phyloP scores from a whole-genome alignment of 2,329 filamentous ascomycete species.

The Colletotrichum phormii region DNA sequence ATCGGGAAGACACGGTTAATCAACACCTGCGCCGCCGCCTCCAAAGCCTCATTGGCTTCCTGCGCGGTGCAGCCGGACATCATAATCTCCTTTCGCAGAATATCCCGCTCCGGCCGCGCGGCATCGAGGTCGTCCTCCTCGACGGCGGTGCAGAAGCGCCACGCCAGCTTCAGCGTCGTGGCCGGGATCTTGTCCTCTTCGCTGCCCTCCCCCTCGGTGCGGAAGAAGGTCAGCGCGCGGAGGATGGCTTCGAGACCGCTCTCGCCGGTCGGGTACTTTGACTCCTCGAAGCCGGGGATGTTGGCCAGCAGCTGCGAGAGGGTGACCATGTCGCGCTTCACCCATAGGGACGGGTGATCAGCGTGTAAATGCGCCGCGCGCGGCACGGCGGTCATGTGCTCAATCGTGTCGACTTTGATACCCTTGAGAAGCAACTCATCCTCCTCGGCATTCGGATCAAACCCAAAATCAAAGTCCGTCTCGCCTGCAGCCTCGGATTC shows the following conservation, averaged over 20 bases:
- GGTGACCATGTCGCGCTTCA: conserved; percentile 25
- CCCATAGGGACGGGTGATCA: conserved; percentile 27
- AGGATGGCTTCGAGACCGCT: conserved; percentile 15
- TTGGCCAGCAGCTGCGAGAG: conserved; percentile 5
- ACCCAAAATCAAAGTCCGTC: conserved; percentile 33
- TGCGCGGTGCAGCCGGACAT: conserved; percentile 14
- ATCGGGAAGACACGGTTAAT: conserved; percentile 28
- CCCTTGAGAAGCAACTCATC: conserved; percentile 31
- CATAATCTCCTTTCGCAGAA: conserved; percentile 23
- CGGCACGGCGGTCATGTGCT: conserved; percentile 26
- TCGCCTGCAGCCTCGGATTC: conserved; percentile 34
- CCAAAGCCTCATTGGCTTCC: conserved; percentile 33
- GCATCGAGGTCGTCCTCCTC: conserved; percentile 30
- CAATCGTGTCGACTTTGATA: conserved; percentile 26
- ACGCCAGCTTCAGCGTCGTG: conserved; percentile 33
- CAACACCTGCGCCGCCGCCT: conserved; percentile 31
- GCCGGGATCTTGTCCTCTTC: conserved; percentile 13
- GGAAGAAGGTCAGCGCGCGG: conserved; percentile 33
- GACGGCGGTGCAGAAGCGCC: conserved; percentile 29
- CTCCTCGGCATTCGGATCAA: conserved; percentile 26
- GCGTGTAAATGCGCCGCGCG: conserved; percentile 30
- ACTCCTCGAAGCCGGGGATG: conserved; percentile 15
- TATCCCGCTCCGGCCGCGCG: conserved; percentile 20
- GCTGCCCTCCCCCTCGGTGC: neutral
- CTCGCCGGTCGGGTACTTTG: conserved; percentile 20